These are phyloP conservation scores for Poa annua DNA, from an alignment of 176 grass and related monocot genomes.

Conservation along the genomic window DNA sequence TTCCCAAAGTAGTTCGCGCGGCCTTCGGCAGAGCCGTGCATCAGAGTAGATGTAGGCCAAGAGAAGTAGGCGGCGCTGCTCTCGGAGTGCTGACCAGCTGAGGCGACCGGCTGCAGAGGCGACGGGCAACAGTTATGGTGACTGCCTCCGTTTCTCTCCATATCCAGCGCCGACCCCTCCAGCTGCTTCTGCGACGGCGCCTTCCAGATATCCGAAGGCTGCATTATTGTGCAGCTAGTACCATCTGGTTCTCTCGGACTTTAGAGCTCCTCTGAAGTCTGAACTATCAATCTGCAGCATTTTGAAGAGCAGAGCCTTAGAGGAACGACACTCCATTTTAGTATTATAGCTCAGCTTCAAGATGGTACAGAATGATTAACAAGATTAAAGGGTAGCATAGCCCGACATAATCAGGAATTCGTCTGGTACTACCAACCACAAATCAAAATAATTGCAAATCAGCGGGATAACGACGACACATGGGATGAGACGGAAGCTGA, in stretches of 20 bases:
- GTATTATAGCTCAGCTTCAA: too few relatives aligned
- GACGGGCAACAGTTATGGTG: constrained; percentile 55
- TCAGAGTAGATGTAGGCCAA: constrained; percentile 95
- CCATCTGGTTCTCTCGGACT: constrained; percentile 45
- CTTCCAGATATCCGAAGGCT: constrained; percentile 54
- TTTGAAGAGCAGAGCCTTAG: constrained; percentile 23
- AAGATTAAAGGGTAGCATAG: too few relatives aligned
- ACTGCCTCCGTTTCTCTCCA: constrained; percentile 65
- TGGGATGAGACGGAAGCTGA: too few relatives aligned
- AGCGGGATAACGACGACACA: too few relatives aligned
- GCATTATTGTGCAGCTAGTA: constrained; percentile 58
- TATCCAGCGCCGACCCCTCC: constrained; percentile 55
- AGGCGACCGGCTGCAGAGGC: constrained; percentile 70
- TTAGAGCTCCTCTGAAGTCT: neutral
- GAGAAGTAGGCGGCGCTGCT: constrained; percentile 92
- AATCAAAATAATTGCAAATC: too few relatives aligned
- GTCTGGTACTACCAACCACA: too few relatives aligned
- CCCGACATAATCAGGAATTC: too few relatives aligned
- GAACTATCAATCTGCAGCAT: constrained; percentile 21
- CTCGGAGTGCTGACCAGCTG: constrained; percentile 88
- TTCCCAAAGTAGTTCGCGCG: constrained; percentile 96
- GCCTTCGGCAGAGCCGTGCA: constrained; percentile 84
- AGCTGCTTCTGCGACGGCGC: constrained; percentile 30
- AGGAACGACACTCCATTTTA: too few relatives aligned
- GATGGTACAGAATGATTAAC: too few relatives aligned